Percentiles rank a stretch among this genome's conserved stretches.
These are phyloP conservation scores for Rubus idaeus DNA, from an alignment of 306 rosid genomes.

Conservation along the genomic window DNA sequence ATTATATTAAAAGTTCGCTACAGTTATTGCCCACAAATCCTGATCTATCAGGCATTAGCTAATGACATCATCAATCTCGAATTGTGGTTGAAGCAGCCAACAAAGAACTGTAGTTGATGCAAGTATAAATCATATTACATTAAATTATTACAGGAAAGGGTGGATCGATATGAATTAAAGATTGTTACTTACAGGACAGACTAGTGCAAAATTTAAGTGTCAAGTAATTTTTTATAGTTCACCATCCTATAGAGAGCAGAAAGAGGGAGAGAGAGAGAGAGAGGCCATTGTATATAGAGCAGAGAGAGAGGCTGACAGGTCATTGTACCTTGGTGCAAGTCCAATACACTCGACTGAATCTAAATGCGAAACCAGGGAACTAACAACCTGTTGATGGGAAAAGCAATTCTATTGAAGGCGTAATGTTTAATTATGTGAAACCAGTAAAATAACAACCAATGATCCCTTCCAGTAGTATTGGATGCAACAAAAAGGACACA, in stretches of 20 bases:
- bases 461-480: conserved; percentile 4
- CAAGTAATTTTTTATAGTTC: no score
- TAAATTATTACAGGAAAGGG: neutral
- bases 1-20: neutral
- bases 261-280: no score
- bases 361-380: conserved; percentile 55
- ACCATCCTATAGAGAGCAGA: no score
- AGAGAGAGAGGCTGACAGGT: conserved; percentile 10
- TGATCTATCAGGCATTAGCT: neutral
- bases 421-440: neutral
- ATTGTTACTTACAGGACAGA: neutral
- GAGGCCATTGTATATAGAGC: no score
- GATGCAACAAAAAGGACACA: conserved; percentile 30
- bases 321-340: conserved; percentile 63
- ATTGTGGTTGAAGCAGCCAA: neutral
- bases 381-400: conserved; percentile 64
- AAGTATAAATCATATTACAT: neutral
- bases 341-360: conserved; percentile 81
- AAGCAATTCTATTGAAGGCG: conserved; percentile 25
- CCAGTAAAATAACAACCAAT: neutral
- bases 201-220: neutral
- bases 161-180: neutral
- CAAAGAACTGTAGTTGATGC: neutral
- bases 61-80: neutral
- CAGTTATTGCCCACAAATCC: neutral